Conservation (phyloP, 192 early-diverging fungal species). For the Podila epigama region DNA sequence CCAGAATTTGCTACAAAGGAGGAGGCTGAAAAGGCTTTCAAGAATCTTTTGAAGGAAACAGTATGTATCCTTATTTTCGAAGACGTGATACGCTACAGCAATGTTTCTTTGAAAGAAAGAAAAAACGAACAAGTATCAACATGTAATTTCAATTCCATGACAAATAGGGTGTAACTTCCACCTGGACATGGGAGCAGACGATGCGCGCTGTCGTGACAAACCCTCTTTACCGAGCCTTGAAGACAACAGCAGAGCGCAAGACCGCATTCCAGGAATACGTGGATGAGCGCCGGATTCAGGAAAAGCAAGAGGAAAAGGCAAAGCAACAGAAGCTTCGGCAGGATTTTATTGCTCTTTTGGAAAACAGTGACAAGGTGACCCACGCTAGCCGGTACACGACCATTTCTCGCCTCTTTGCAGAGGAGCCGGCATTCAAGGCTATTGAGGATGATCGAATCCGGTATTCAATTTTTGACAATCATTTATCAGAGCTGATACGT, state of each 20-base stretch:
- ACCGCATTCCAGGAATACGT: constrained; percentile 79
- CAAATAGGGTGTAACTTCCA: constrained; percentile 72
- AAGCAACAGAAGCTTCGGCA: constrained; percentile 24
- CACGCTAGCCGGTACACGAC: constrained; percentile 40
- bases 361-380: constrained; percentile 26
- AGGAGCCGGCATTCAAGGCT: constrained; percentile 67
- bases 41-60: constrained; percentile 71
- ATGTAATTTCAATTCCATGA: background rate
- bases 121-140: background rate
- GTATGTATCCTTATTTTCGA: constrained; percentile 44
- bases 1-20: constrained; percentile 78
- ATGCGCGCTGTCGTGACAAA: constrained; percentile 86
- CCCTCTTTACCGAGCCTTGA: constrained; percentile 84
- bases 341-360: constrained; percentile 18
- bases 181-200: constrained; percentile 95
- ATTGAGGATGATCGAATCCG: constrained; percentile 68
- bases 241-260: constrained; percentile 83
- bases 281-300: constrained; percentile 63
- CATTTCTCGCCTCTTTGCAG: constrained; percentile 60
- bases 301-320: constrained; percentile 56
- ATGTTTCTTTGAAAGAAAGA: background rate
- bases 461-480: constrained; percentile 73
- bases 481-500: constrained; percentile 67
- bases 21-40: constrained; percentile 84
- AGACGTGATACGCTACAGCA: background rate